Conservation (phyloP, 805 yeast species). For the Lachancea thermotolerans region DNA sequence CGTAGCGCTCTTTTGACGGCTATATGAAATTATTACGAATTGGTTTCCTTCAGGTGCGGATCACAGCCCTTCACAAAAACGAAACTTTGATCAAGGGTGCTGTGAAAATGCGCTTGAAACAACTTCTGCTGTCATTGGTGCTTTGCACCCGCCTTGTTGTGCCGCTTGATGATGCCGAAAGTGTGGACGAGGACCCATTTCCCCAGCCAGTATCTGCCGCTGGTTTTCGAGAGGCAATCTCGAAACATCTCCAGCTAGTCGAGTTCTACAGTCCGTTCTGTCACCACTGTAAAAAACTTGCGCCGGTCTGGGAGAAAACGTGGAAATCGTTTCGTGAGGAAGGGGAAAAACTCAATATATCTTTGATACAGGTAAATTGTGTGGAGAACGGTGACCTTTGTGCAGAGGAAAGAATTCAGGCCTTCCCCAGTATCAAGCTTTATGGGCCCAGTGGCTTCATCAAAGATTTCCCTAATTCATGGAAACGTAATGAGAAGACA, state of each 20-base stretch:
- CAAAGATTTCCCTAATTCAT: conserved; percentile 42
- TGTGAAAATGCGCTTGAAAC: no score
- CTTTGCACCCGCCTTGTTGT: no score
- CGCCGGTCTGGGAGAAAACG: conserved; percentile 76
- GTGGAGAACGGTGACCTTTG: conserved; percentile 84
- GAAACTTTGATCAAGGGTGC: no score
- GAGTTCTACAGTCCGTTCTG: conserved; percentile 93
- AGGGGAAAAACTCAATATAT: conserved; percentile 37
- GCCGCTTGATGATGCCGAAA: no score
- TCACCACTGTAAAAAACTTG: conserved; percentile 67
- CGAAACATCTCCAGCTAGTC: conserved; percentile 59
- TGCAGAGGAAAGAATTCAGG: conserved; percentile 49
- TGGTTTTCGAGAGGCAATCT: conserved; percentile 44
- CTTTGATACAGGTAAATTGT: conserved; percentile 78
- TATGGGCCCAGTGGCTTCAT: conserved; percentile 52
- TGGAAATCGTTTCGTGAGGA: conserved; percentile 44
- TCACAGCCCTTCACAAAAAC: no score
- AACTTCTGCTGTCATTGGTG: no score
- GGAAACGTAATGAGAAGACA: conserved; percentile 42
- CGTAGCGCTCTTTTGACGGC: conserved; percentile 3
- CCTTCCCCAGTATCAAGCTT: conserved; percentile 67
- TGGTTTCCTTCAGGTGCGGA: not conserved
- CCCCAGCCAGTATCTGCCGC: conserved; percentile 48
- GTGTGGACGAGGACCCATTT: conserved; percentile 9
- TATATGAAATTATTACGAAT: not conserved